Evolutionary conservation across 2,329 filamentous ascomycete species (phyloP).

Genomic region (Raffaelea arxii): DNA sequence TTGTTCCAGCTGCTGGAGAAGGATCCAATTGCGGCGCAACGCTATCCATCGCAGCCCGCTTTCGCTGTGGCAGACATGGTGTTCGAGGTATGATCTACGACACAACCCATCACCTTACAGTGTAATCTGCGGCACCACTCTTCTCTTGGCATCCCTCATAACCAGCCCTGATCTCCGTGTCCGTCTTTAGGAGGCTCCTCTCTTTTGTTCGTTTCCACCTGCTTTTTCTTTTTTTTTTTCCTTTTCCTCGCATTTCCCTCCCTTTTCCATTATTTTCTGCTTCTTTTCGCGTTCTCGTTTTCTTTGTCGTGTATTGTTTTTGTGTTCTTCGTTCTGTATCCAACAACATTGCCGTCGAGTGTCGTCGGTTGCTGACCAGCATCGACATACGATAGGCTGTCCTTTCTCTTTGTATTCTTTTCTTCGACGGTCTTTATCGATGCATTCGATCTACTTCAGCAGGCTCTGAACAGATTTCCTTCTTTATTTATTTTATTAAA

Average conservation of each 20-base stretch:
- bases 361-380: not conserved
- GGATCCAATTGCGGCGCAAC: conserved; percentile 5
- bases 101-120: conserved; percentile 29
- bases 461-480: conserved; percentile 38
- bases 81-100: conserved; percentile 34
- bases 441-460: conserved; percentile 32
- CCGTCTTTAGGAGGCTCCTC: not conserved
- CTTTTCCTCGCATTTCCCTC: conserved; percentile 13
- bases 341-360: not conserved
- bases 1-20: no score
- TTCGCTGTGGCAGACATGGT: conserved; percentile 25
- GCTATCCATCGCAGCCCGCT: no score
- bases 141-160: conserved; percentile 24
- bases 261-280: conserved; percentile 13
- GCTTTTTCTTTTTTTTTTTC: conserved; percentile 15
- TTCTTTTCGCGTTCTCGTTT: conserved; percentile 12
- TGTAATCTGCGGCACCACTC: conserved; percentile 25
- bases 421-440: not conserved
- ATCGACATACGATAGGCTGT: not conserved
- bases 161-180: conserved; percentile 14
- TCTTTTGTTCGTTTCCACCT: not conserved
- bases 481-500: conserved; percentile 6
- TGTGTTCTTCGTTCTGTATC: conserved; percentile 1
- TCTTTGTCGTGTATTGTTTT: conserved; percentile 10
- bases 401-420: not conserved